These are phyloP conservation scores for Alternaria infectoria DNA, from an alignment of 2,329 filamentous ascomycete genomes.

Conservation along the genomic window DNA sequence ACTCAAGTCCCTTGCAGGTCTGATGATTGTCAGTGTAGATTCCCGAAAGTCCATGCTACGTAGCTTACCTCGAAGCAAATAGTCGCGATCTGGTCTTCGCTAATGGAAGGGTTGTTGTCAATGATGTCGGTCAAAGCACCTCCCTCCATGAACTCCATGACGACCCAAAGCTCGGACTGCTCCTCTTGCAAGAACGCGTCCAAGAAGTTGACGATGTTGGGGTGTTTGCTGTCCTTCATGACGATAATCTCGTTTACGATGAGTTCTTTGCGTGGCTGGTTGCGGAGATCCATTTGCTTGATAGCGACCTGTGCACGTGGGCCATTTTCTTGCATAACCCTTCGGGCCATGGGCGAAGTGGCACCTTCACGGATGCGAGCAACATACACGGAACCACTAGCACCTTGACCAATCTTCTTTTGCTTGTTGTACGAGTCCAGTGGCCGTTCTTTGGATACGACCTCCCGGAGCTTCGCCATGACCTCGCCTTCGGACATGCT, in stretches of 20 bases:
- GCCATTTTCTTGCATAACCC: constrained; percentile 80
- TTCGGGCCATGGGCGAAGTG: constrained; percentile 77
- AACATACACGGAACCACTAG: constrained; percentile 96
- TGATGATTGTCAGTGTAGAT: constrained; percentile 52
- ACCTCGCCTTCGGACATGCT: constrained; percentile 97
- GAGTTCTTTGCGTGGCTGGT: constrained; percentile 95
- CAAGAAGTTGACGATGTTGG: constrained; percentile 98
- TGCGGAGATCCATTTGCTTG: constrained; percentile 99
- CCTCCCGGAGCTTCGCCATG: constrained; percentile 92
- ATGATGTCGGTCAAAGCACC: constrained; percentile 97
- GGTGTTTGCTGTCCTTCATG: constrained; percentile 98
- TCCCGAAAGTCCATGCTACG: neutral
- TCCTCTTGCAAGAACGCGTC: constrained; percentile 97
- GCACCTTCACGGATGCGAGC: constrained; percentile 92
- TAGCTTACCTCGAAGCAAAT: constrained; percentile 88
- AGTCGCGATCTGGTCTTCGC: constrained; percentile 95
- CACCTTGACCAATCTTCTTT: constrained; percentile 99
- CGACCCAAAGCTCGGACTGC: constrained; percentile 95
- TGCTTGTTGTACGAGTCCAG: constrained; percentile 97
- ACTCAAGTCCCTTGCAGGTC: constrained; percentile 94
- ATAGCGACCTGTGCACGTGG: constrained; percentile 90
- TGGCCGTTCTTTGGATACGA: constrained; percentile 94
- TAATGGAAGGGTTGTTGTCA: constrained; percentile 93
- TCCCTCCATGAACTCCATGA: constrained; percentile 99
- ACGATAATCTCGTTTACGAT: constrained; percentile 99